Percentiles rank a stretch among this genome's conserved stretches.
Conservation (phyloP, 345 rosid genomes). For the Corchorus olitorius region DNA sequence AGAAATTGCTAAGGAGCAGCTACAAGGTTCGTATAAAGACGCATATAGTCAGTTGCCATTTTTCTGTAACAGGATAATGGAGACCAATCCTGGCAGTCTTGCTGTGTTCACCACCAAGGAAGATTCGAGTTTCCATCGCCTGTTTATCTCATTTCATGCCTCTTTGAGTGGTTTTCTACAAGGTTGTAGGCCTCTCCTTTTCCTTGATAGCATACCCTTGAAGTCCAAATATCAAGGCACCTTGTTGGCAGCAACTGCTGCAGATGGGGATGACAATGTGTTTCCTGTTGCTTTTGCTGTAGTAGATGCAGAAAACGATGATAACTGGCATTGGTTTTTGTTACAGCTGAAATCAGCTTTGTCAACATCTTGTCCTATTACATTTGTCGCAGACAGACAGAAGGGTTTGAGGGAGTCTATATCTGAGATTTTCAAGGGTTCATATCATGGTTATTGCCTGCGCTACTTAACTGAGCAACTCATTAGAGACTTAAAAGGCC, state of each 20-base stretch:
- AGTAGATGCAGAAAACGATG: constrained; percentile 75
- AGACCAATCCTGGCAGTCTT: constrained; percentile 83
- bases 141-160: constrained; percentile 86
- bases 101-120: constrained; percentile 84
- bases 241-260: constrained; percentile 82
- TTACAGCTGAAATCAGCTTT: constrained; percentile 70
- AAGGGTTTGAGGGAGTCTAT: constrained; percentile 77
- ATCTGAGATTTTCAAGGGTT: constrained; percentile 58
- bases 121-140: constrained; percentile 92
- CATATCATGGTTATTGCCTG: constrained; percentile 77
- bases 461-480: constrained; percentile 73
- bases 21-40: constrained; percentile 90
- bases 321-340: constrained; percentile 96
- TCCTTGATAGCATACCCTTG: constrained; percentile 76
- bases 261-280: constrained; percentile 77
- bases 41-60: constrained; percentile 81
- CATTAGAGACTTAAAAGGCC: constrained; percentile 77
- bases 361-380: constrained; percentile 57
- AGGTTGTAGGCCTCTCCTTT: constrained; percentile 90
- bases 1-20: constrained; percentile 95
- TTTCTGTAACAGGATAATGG: constrained; percentile 82
- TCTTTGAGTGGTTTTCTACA: constrained; percentile 71
- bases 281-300: constrained; percentile 89
- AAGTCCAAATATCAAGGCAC: constrained; percentile 94
- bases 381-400: constrained; percentile 81